A percentile compares a stretch with the other conserved stretches of the same genome.
These are phyloP conservation scores for Diplodia corticola DNA, from an alignment of 2,329 filamentous ascomycete species.

Conservation along the genomic window DNA sequence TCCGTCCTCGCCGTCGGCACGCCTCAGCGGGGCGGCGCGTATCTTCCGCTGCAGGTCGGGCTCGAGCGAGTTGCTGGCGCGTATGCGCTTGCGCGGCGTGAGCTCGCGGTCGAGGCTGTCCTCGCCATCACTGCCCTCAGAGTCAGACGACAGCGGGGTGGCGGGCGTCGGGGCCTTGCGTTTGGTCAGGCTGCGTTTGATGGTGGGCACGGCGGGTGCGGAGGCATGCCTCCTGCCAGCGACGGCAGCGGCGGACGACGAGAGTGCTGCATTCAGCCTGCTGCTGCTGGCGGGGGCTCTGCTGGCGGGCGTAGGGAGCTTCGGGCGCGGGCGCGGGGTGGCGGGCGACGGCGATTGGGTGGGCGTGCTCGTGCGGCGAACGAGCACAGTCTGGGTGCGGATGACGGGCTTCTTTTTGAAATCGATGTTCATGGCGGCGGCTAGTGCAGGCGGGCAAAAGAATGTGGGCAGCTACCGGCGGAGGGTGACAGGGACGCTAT, in stretches of 20 bases:
- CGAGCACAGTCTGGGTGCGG: conserved; percentile 21
- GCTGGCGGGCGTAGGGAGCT: conserved; percentile 16
- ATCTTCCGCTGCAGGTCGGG: conserved; percentile 39
- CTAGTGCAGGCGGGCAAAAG: conserved; percentile 5
- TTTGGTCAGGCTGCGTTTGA: conserved; percentile 17
- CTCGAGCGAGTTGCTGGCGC: conserved; percentile 40
- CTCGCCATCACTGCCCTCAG: conserved; percentile 19
- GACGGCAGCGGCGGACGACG: conserved; percentile 2
- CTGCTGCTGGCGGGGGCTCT: not conserved
- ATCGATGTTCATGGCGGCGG: conserved; percentile 22
- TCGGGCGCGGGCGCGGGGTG: conserved; percentile 16
- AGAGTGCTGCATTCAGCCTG: conserved; percentile 6
- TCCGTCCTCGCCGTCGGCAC: conserved; percentile 24
- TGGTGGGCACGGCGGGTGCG: not conserved
- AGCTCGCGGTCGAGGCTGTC: conserved; percentile 10
- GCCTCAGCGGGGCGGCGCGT: conserved; percentile 24
- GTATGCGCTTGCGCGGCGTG: conserved; percentile 34
- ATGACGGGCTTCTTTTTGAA: conserved; percentile 22
- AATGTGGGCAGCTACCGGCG: conserved; percentile 11
- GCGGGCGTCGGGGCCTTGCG: conserved; percentile 22
- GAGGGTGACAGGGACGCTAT: conserved; percentile 1
- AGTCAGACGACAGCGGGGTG: conserved; percentile 17
- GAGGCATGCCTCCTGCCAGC: conserved; percentile 10
- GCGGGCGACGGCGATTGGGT: conserved; percentile 6
- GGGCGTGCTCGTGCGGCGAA: conserved; percentile 15